A percentile compares a stretch with the other conserved stretches of the same genome.
phyloP scores from a whole-genome alignment of 164 flowering plant genomes.

The Amborella trichopoda region DNA sequence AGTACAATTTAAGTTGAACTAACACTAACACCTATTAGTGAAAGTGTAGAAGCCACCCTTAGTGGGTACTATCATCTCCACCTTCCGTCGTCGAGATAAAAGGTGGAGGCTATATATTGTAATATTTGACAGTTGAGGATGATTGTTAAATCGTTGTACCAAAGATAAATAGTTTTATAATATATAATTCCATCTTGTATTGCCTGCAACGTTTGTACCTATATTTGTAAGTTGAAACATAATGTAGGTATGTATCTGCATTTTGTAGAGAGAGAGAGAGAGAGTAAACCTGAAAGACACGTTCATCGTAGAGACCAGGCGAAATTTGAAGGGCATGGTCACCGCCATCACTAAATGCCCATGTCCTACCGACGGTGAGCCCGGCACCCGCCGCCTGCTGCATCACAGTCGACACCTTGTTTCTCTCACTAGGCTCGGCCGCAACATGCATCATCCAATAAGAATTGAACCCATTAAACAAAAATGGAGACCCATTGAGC shows the following conservation, averaged over 20 bases:
- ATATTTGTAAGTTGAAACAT: not conserved
- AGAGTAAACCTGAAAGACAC: slow-evolving; percentile 12
- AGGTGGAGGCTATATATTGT: not conserved
- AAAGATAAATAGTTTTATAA: not conserved
- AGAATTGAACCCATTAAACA: slow-evolving; percentile 22
- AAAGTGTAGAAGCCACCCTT: too few species aligned
- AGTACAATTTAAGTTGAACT: too few species aligned
- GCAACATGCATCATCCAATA: slow-evolving; percentile 28
- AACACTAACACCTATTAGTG: too few species aligned
- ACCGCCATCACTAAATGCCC: slow-evolving; percentile 26
- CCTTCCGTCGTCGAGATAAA: too few species aligned
- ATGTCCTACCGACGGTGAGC: slow-evolving; percentile 18
- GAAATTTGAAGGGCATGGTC: slow-evolving; percentile 14
- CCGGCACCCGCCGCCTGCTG: slow-evolving; percentile 14
- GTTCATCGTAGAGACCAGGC: slow-evolving; percentile 21
- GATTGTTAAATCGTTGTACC: not conserved
- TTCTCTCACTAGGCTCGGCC: slow-evolving; percentile 16
- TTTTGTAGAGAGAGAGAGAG: not conserved
- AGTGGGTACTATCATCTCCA: too few species aligned
- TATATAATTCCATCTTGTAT: not conserved
- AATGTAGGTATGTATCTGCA: not conserved
- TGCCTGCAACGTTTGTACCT: not conserved
- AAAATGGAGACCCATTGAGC: slow-evolving; percentile 16
- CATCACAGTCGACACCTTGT: slow-evolving; percentile 15
- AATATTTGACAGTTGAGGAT: not conserved